phyloP scores from a whole-genome alignment of 306 rosid genomes.

The Heteromeles arbutifolia region DNA sequence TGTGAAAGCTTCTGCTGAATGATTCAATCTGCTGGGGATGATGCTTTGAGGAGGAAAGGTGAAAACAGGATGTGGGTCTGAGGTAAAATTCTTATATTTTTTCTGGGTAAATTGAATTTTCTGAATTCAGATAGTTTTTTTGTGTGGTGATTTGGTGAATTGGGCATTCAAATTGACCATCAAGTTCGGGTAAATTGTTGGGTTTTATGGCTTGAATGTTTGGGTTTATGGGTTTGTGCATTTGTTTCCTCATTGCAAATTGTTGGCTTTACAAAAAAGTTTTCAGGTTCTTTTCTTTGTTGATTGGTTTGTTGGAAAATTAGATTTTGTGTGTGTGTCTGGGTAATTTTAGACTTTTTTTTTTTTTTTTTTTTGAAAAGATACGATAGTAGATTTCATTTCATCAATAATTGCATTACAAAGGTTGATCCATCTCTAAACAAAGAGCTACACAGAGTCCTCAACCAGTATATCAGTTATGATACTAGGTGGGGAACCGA shows the following conservation, averaged over 20 bases:
- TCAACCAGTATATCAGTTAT: too few relatives aligned
- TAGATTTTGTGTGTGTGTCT: not conserved
- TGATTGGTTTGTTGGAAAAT: slow-evolving; percentile 16
- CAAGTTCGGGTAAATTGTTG: slow-evolving; percentile 14
- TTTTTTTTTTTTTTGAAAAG: too few relatives aligned
- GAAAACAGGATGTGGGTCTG: slow-evolving; percentile 63
- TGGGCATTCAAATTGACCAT: slow-evolving; percentile 17
- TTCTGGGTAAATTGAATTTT: slow-evolving; percentile 22
- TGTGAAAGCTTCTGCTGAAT: slow-evolving; percentile 34
- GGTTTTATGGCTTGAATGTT: slow-evolving; percentile 19
- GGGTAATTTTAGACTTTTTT: slow-evolving; percentile 27
- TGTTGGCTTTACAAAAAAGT: not conserved
- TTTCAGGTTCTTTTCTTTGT: not conserved
- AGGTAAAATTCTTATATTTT: slow-evolving; percentile 52
- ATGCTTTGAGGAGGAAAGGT: slow-evolving; percentile 22
- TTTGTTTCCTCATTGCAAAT: slow-evolving; percentile 33
- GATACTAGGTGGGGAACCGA: too few relatives aligned
- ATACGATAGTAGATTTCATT: too few relatives aligned
- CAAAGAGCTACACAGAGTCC: too few relatives aligned
- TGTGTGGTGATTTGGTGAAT: slow-evolving; percentile 25
- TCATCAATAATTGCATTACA: too few relatives aligned
- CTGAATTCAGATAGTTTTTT: not conserved
- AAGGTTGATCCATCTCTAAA: too few relatives aligned
- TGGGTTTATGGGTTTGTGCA: slow-evolving; percentile 15
- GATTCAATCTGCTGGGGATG: slow-evolving; percentile 47